These are phyloP conservation scores for Batkoa obscura DNA, from an alignment of 371 early-diverging fungal species.

Conservation along the genomic window DNA sequence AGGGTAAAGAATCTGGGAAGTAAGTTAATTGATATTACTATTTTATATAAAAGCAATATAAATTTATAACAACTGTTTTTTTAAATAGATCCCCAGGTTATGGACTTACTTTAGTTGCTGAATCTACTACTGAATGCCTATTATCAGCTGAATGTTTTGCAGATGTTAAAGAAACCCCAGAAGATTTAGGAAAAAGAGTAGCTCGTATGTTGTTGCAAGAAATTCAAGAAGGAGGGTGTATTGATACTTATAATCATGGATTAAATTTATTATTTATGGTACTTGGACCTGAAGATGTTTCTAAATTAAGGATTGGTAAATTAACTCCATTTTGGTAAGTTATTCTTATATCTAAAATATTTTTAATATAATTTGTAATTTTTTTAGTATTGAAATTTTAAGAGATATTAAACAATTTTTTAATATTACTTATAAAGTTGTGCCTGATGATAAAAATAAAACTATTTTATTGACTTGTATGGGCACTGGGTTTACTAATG, in stretches of 20 bases:
- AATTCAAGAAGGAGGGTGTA: constrained; percentile 74
- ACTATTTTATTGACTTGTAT: constrained; percentile 69
- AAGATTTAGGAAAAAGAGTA: constrained; percentile 62
- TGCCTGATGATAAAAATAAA: constrained; percentile 35
- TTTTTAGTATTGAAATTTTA: constrained; percentile 54
- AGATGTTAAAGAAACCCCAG: constrained; percentile 60
- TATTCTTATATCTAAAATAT: too few relatives aligned
- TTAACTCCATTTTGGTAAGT: constrained; percentile 70
- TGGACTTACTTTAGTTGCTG: constrained; percentile 77
- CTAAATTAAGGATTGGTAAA: constrained; percentile 66
- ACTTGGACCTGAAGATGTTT: constrained; percentile 80
- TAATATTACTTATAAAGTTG: constrained; percentile 77
- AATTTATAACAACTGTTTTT: background rate
- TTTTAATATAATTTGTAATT: background rate
- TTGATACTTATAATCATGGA: constrained; percentile 79
- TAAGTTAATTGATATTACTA: constrained; percentile 11
- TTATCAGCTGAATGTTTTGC: constrained; percentile 69
- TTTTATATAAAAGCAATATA: too few relatives aligned
- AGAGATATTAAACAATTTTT: constrained; percentile 77
- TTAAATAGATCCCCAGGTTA: constrained; percentile 69
- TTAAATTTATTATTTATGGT: constrained; percentile 66
- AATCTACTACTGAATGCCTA: constrained; percentile 66
- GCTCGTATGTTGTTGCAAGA: constrained; percentile 62
- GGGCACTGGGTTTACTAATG: constrained; percentile 76
- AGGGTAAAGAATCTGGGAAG: constrained; percentile 83